Base-by-base conservation (phyloP, 768 basidiomycete genomes). In the Boletus rubroflammeus region DNA sequence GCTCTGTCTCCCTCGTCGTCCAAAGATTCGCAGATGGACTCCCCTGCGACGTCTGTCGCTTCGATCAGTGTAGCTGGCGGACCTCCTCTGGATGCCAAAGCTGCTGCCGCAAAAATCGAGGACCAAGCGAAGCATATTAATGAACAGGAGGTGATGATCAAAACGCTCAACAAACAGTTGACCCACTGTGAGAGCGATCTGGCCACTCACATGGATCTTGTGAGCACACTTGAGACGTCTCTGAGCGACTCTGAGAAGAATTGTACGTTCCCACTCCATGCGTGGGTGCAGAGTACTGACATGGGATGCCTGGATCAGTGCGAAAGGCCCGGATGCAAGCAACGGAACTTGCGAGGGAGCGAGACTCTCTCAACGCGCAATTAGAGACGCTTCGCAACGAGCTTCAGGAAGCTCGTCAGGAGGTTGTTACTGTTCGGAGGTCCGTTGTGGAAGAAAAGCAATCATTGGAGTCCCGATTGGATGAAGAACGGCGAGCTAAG, bases 241-340 rank as follows among this genome's bases (percentile, higher is more conserved):
- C 78, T 96, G 14, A 88, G 88, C 47, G 93, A 96, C 63, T 90
- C 91, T 21, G 94, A 96, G 75, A 92, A 96, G 71, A 94, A 93
- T 65, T 76, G 92, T 93, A 71, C 74, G 91, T 82, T 56, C 13
- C 50, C 34, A 53, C 44, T 50, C 25, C 29, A 42, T 49, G 43
- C 23, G 46, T 42, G n/a, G 28, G 23, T 29, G 34, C 39, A 47
- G 10, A 46, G 23, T 29, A 46, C 58, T 54, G 44, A 60, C 55
- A 42, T 50, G 59, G 28, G 38, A 58, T 11, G 38, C 51, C 46
- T 40, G 31, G 29, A 51, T 32, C 63, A 93, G 90, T 96, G 51
- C 90, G 94, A 56, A 96, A 96, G 73, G 88, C 93, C 6, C 90
- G 93, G 35, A 87, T 93, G 84, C 93, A 95, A 68, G 90, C 92